Evolutionary conservation across 306 rosid species (phyloP).

Genomic region (Trichosanthes cucumerina): DNA sequence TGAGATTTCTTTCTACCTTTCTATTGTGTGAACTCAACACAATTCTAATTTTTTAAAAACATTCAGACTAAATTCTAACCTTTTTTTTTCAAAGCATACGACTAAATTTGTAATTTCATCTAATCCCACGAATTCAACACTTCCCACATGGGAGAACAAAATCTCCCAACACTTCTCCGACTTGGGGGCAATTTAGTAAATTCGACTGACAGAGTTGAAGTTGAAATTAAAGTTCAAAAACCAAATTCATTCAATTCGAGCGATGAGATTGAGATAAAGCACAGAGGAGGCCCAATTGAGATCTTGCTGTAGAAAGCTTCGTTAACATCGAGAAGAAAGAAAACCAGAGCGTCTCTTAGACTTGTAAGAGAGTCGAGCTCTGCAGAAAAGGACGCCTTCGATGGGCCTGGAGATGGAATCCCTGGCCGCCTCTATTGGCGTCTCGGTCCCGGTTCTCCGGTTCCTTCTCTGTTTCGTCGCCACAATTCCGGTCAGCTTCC

Average conservation of each 20-base stretch:
- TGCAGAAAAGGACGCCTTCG: background rate
- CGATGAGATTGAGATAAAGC: no score
- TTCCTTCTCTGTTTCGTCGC: slow-evolving; percentile 80
- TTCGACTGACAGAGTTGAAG: background rate
- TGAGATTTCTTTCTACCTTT: no score
- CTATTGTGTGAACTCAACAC: no score
- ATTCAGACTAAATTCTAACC: no score
- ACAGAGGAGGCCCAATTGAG: no score
- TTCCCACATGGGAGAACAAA: no score
- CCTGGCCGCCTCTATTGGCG: slow-evolving; percentile 73
- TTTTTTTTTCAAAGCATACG: no score
- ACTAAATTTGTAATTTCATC: no score
- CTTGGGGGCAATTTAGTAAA: background rate
- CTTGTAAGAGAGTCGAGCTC: background rate
- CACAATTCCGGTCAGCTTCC: slow-evolving; percentile 71
- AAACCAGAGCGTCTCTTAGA: background rate
- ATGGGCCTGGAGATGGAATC: slow-evolving; percentile 77
- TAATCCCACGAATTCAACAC: no score
- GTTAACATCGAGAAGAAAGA: background rate
- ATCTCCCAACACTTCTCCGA: no score
- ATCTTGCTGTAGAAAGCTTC: background rate
- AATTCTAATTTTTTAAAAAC: no score
- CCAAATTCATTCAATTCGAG: background rate
- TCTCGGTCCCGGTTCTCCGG: slow-evolving; percentile 73
- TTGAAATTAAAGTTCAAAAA: background rate